Percentiles rank a stretch among this genome's conserved stretches.
Conservation (phyloP, 805 yeast species). For the Huiozyma sinensis region DNA sequence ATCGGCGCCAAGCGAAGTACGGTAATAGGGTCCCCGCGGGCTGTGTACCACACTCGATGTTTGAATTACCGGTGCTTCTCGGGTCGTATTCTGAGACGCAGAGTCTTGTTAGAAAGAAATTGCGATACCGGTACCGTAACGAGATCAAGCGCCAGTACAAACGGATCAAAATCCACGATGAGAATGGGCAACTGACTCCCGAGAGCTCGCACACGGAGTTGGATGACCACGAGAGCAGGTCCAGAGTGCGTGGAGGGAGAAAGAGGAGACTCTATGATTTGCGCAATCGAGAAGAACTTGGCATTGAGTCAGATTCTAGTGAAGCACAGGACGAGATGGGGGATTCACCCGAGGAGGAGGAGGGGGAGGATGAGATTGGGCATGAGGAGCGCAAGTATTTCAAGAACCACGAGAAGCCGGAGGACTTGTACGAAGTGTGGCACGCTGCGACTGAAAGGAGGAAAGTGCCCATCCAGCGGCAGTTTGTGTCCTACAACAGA, state of each 20-base stretch:
- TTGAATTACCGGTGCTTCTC: slow-evolving; percentile 16
- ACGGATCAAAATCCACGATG: slow-evolving; percentile 1
- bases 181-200: slow-evolving; percentile 13
- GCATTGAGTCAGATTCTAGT: slow-evolving; percentile 7
- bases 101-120: slow-evolving; percentile 14
- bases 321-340: slow-evolving; percentile 4
- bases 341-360: slow-evolving; percentile 3
- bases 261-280: slow-evolving; percentile 5
- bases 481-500: slow-evolving; percentile 13
- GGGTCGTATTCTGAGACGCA: slow-evolving; percentile 8
- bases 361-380: slow-evolving; percentile 4
- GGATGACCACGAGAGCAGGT: slow-evolving; percentile 12
- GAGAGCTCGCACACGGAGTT: slow-evolving; percentile 19
- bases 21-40: too few relatives aligned
- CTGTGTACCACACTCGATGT: slow-evolving; percentile 9
- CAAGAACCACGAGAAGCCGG: slow-evolving; percentile 23
- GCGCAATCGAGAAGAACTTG: slow-evolving; percentile 13
- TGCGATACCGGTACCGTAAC: slow-evolving; percentile 22
- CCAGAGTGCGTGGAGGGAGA: slow-evolving; percentile 1
- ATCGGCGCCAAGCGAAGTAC: too few relatives aligned
- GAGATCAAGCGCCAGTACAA: slow-evolving; percentile 12
- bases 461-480: slow-evolving; percentile 12
- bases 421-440: slow-evolving; percentile 25
- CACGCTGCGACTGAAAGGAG: slow-evolving; percentile 4
- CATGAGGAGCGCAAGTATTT: slow-evolving; percentile 16